Conservation (phyloP, 2,329 filamentous ascomycete genomes). For the Phialophora macrospora region DNA sequence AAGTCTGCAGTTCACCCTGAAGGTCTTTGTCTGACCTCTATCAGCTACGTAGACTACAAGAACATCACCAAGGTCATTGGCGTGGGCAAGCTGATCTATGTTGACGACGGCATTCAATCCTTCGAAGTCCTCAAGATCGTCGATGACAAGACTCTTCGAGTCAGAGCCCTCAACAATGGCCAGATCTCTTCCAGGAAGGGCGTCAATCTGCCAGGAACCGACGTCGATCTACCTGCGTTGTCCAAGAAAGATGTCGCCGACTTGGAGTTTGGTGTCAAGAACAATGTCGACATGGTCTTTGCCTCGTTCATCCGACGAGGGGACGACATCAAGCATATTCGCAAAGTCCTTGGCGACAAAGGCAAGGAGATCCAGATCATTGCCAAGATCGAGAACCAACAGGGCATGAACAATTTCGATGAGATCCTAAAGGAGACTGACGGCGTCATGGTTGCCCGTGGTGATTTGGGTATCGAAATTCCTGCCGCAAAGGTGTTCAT, state of each 20-base stretch:
- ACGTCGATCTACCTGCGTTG: constrained; percentile 94
- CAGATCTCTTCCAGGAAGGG: constrained; percentile 99
- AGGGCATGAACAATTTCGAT: constrained; percentile 99
- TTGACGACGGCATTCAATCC: constrained; percentile 96
- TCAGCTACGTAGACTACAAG: constrained; percentile 96
- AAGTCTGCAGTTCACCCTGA: constrained; percentile 46
- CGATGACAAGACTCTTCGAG: constrained; percentile 86
- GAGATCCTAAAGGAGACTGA: constrained; percentile 96
- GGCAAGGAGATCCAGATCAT: constrained; percentile 99
- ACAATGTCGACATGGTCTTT: constrained; percentile 98
- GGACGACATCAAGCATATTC: constrained; percentile 91
- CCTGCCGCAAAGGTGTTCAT: constrained; percentile 98
- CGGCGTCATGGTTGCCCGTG: constrained; percentile 99
- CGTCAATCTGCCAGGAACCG: constrained; percentile 98
- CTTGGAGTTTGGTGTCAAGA: constrained; percentile 94
- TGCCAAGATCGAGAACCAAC: constrained; percentile 99
- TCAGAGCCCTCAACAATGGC: constrained; percentile 91
- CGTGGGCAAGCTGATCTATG: constrained; percentile 90
- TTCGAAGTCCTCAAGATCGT: constrained; percentile 89
- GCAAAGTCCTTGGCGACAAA: constrained; percentile 84
- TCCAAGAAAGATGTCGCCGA: constrained; percentile 98
- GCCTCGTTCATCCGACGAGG: constrained; percentile 96
- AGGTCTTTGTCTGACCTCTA: constrained; percentile 4
- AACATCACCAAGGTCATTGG: constrained; percentile 99
- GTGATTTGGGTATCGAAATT: constrained; percentile 98